Conservation (phyloP, 768 basidiomycete species). For the Boletus bicolor region DNA sequence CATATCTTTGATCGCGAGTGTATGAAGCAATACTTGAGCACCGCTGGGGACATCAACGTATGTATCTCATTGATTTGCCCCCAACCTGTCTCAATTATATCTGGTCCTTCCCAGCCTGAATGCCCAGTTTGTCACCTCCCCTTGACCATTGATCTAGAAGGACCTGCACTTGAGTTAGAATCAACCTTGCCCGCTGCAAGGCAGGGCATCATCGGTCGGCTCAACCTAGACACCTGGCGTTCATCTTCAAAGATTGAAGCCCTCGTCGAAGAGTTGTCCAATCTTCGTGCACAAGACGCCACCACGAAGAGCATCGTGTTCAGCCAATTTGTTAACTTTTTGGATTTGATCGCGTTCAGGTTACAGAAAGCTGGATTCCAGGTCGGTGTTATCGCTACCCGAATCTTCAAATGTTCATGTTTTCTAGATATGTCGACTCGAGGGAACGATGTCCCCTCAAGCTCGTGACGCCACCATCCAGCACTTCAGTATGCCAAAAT, state of each 20-base stretch:
- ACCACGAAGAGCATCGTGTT: slow-evolving; percentile 98
- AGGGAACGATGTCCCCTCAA: slow-evolving; percentile 96
- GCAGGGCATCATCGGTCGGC: slow-evolving; percentile 91
- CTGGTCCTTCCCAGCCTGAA: slow-evolving; percentile 53
- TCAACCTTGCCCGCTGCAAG: slow-evolving; percentile 48
- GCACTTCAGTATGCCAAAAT: slow-evolving; percentile 69
- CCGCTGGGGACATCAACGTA: slow-evolving; percentile 62
- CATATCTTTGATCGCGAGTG: slow-evolving; percentile 97
- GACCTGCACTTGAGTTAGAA: slow-evolving; percentile 83
- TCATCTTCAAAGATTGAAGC: slow-evolving; percentile 99
- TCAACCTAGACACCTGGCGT: slow-evolving; percentile 87
- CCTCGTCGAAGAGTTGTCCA: slow-evolving; percentile 87
- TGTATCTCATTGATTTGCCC: slow-evolving; percentile 21
- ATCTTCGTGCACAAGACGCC: slow-evolving; percentile 76
- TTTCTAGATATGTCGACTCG: slow-evolving; percentile 81
- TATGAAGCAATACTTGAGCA: slow-evolving; percentile 87
- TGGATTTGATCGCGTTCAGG: slow-evolving; percentile 91
- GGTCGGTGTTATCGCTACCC: slow-evolving; percentile 41
- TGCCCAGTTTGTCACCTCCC: slow-evolving; percentile 95
- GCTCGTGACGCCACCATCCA: slow-evolving; percentile 93
- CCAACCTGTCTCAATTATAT: background rate
- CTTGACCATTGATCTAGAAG: slow-evolving; percentile 94
- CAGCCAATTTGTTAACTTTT: slow-evolving; percentile 90
- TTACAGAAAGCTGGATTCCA: slow-evolving; percentile 90
- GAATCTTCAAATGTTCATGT: background rate